phyloP scores from a whole-genome alignment of 306 rosid species.

The Adenanthera pavonina region DNA sequence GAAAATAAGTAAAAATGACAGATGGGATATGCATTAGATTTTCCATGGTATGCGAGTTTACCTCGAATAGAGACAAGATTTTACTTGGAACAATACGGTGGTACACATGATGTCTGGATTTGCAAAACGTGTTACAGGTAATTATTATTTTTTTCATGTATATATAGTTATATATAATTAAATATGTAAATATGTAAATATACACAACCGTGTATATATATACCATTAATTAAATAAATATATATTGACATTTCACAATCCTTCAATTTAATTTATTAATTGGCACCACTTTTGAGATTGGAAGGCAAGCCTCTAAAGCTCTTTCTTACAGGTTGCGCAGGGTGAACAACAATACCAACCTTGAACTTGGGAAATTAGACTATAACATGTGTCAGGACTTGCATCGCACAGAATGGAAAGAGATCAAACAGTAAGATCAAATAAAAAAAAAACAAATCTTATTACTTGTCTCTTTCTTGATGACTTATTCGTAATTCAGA shows the following conservation, averaged over 20 bases:
- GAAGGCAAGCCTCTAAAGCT: not conserved
- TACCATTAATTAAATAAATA: no score
- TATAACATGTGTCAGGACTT: slow-evolving; percentile 60
- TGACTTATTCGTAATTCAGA: not conserved
- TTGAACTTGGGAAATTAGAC: slow-evolving; percentile 65
- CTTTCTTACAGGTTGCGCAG: slow-evolving; percentile 49
- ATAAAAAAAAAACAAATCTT: no score
- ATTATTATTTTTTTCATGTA: no score
- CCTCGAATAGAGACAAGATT: slow-evolving; percentile 67
- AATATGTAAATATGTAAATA: no score
- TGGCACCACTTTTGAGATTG: not conserved
- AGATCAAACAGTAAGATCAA: slow-evolving; percentile 49
- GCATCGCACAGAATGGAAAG: slow-evolving; percentile 60
- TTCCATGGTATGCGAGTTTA: slow-evolving; percentile 65
- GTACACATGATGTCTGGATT: slow-evolving; percentile 64
- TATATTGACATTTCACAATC: no score
- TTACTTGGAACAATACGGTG: slow-evolving; percentile 66
- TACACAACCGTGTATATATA: no score
- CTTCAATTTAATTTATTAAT: no score
- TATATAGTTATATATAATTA: no score
- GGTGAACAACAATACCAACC: slow-evolving; percentile 56
- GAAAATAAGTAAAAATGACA: not conserved
- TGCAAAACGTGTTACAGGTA: slow-evolving; percentile 70
- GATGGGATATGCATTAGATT: slow-evolving; percentile 62
- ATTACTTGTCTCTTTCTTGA: not conserved